Evolutionary conservation across 73 alveolate species (phyloP).

Genomic region (Blepharisma japonicum): DNA sequence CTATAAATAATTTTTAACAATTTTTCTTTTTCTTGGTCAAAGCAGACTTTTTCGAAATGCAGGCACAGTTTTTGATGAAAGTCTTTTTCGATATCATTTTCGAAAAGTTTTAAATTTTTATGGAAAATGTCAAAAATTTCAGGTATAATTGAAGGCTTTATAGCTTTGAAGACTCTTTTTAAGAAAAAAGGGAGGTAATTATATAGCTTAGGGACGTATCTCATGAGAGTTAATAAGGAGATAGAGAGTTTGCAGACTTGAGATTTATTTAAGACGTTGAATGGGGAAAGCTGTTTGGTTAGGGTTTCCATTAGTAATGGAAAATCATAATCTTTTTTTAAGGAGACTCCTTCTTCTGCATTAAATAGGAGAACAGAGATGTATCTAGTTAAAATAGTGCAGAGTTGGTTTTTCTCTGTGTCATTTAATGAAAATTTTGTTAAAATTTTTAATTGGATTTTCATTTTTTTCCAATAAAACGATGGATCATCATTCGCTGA

Average conservation of each 20-base stretch:
- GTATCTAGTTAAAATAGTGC: not conserved
- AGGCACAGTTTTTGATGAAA: not conserved
- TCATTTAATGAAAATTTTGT: not conserved
- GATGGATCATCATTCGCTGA: not conserved
- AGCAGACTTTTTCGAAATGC: conserved; percentile 13
- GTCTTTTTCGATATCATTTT: not conserved
- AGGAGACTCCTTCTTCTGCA: not conserved
- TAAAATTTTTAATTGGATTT: not conserved
- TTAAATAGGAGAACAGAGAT: not conserved
- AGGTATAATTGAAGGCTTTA: not conserved
- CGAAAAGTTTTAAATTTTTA: not conserved
- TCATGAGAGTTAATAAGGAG: not conserved
- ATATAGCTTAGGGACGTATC: not conserved
- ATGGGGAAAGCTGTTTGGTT: not conserved
- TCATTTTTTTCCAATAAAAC: conserved; percentile 25
- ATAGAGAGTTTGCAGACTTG: not conserved
- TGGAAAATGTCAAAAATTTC: not conserved
- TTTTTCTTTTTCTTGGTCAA: not conserved
- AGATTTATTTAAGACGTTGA: not conserved
- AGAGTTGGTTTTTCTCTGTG: not conserved
- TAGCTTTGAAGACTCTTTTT: not conserved
- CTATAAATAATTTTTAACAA: not conserved
- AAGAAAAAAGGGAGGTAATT: conserved; percentile 4
- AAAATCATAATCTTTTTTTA: conserved; percentile 16
- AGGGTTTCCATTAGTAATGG: not conserved